These are phyloP conservation scores for Samsoniella hepiali DNA, from an alignment of 2,329 filamentous ascomycete species.

Conservation along the genomic window DNA sequence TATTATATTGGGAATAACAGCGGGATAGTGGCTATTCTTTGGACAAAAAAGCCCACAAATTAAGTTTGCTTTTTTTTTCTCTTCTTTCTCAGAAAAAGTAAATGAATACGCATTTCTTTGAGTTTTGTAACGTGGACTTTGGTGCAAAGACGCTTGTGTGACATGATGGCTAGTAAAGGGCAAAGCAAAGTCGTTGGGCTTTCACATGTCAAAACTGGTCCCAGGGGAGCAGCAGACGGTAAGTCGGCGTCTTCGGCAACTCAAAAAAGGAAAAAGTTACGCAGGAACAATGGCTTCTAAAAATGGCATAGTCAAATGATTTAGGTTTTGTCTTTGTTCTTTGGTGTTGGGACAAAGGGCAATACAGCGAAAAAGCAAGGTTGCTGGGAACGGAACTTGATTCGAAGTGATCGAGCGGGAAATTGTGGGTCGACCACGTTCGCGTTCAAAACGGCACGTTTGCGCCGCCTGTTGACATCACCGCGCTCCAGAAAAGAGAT, in stretches of 20 bases:
- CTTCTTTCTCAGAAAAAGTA: neutral
- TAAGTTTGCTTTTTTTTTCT: neutral
- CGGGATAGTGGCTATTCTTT: neutral
- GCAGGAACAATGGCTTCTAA: too few species aligned
- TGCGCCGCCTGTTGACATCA: too few species aligned
- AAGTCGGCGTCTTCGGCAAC: neutral
- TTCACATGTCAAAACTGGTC: neutral
- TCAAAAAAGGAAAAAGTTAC: too few species aligned
- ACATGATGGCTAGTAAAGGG: neutral
- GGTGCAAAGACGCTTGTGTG: neutral
- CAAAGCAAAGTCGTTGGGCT: neutral
- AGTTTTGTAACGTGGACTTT: neutral
- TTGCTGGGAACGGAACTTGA: too few species aligned
- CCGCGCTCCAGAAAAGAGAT: too few species aligned
- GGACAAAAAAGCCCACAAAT: neutral
- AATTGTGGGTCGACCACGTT: too few species aligned
- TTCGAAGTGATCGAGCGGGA: too few species aligned
- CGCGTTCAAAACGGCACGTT: too few species aligned
- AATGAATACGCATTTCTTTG: neutral
- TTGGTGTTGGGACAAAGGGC: too few species aligned
- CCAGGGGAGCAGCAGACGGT: neutral
- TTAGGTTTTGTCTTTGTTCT: too few species aligned
- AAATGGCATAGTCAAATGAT: too few species aligned
- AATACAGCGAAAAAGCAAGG: too few species aligned
- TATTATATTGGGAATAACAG: conserved; percentile 13